phyloP scores from a whole-genome alignment of 768 basidiomycete genomes.

The Piloderma croceum region DNA sequence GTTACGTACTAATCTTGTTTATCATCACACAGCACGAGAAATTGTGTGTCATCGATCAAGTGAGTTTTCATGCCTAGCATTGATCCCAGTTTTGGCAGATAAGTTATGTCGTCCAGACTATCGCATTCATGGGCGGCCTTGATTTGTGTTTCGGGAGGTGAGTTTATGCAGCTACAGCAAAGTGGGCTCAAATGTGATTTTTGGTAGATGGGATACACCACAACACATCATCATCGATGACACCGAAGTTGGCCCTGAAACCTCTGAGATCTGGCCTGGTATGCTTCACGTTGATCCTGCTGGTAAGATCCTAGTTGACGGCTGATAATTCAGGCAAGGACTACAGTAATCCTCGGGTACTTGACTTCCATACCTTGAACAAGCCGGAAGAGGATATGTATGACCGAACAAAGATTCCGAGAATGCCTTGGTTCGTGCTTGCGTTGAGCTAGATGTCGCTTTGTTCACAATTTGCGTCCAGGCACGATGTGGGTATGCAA shows the following conservation, averaged over 20 bases:
- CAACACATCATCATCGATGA: slow-evolving; percentile 91
- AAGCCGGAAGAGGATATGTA: slow-evolving; percentile 96
- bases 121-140: slow-evolving; percentile 96
- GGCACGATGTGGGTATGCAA: slow-evolving; percentile 97
- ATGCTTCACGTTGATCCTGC: slow-evolving; percentile 6
- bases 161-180: slow-evolving; percentile 3
- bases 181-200: slow-evolving; percentile 5
- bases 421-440: slow-evolving; percentile 89
- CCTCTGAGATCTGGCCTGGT: slow-evolving; percentile 85
- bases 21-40: slow-evolving; percentile 77
- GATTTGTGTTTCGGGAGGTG: slow-evolving; percentile 90
- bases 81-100: no score
- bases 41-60: slow-evolving; percentile 92
- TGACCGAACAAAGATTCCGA: slow-evolving; percentile 79
- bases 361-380: slow-evolving; percentile 79
- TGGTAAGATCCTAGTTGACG: slow-evolving; percentile 2
- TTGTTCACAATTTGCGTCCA: slow-evolving; percentile 22
- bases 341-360: slow-evolving; percentile 84
- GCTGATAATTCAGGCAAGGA: slow-evolving; percentile 70
- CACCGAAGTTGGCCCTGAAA: slow-evolving; percentile 51
- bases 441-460: background rate
- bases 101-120: no score
- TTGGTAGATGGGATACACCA: slow-evolving; percentile 84
- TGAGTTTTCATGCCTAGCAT: no score
- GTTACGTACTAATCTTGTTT: background rate